Evolutionary conservation across 2,329 filamentous ascomycete genomes (phyloP).

Genomic region (Keithomyces neogunnii): DNA sequence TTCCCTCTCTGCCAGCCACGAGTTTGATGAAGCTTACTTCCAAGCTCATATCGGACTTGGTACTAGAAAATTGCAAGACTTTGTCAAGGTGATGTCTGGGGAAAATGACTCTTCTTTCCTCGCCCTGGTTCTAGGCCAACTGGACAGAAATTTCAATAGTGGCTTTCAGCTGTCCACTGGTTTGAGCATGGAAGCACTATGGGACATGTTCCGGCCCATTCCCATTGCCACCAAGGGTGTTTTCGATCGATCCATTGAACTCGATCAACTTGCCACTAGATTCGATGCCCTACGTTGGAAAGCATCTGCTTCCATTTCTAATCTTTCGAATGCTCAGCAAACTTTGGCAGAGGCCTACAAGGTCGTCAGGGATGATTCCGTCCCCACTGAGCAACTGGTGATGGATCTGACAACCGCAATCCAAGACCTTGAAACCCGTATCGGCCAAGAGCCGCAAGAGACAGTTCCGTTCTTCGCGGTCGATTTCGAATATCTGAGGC

Average conservation of each 20-base stretch:
- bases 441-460: constrained; percentile 31
- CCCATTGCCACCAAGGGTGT: constrained; percentile 39
- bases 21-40: constrained; percentile 56
- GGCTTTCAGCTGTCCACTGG: constrained; percentile 69
- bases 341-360: constrained; percentile 49
- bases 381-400: constrained; percentile 38
- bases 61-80: constrained; percentile 30
- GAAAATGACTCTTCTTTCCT: constrained; percentile 28
- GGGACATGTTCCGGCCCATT: constrained; percentile 62
- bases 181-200: constrained; percentile 70
- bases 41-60: constrained; percentile 53
- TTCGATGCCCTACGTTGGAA: constrained; percentile 57
- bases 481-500: constrained; percentile 50
- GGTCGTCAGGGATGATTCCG: constrained; percentile 36
- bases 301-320: constrained; percentile 39
- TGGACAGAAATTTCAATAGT: constrained; percentile 53
- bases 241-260: constrained; percentile 37
- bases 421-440: constrained; percentile 37
- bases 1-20: constrained; percentile 30
- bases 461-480: constrained; percentile 41
- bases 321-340: constrained; percentile 43
- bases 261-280: constrained; percentile 47
- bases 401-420: constrained; percentile 42
- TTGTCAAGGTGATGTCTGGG: constrained; percentile 15
- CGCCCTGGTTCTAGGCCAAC: constrained; percentile 27